Evolutionary conservation across 2,329 filamentous ascomycete genomes (phyloP).

Genomic region (Triangularia verruculosa): DNA sequence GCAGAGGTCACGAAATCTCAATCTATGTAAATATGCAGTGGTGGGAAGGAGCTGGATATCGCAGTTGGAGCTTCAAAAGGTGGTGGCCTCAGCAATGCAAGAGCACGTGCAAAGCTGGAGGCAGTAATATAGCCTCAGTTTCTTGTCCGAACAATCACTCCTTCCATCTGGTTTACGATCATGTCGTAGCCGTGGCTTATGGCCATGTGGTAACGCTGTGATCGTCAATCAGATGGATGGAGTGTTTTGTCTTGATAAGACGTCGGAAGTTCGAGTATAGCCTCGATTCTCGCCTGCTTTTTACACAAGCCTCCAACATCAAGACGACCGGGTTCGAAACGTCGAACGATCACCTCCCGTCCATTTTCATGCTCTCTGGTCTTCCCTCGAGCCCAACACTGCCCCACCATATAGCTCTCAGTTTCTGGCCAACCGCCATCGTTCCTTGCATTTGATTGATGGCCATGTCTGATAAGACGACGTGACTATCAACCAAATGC

Average conservation of each 20-base stretch:
- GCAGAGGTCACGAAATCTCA: no score
- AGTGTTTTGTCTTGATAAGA: background rate
- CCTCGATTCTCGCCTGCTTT: background rate
- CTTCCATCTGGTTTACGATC: background rate
- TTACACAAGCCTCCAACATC: background rate
- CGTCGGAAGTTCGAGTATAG: background rate
- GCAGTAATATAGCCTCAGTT: background rate
- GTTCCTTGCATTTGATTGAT: background rate
- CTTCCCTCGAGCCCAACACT: background rate
- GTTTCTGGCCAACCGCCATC: background rate
- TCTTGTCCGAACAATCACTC: background rate
- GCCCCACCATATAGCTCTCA: background rate
- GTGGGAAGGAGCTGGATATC: no score
- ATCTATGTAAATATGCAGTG: no score
- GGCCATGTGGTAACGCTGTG: background rate
- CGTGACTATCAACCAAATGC: background rate
- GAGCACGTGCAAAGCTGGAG: background rate
- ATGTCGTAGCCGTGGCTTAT: background rate
- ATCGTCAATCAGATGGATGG: background rate
- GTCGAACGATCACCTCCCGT: background rate
- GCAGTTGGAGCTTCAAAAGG: background rate
- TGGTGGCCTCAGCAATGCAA: background rate
- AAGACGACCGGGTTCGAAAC: background rate
- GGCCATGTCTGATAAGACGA: background rate
- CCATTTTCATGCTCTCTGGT: background rate